Conservation (phyloP, 345 rosid species). For the Hibiscus mutabilis region DNA sequence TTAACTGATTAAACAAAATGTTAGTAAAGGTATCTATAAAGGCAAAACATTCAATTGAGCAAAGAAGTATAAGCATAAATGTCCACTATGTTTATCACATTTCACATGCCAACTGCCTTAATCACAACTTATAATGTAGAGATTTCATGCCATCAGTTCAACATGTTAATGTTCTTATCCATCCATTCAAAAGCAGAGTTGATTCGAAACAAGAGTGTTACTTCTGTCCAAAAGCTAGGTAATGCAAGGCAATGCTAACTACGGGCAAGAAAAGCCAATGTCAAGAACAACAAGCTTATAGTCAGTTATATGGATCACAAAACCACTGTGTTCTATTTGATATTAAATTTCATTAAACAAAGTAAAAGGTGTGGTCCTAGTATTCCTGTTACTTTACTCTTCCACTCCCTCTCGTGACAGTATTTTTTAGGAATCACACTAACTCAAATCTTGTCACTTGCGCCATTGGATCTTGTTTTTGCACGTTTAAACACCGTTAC, state of each 20-base stretch:
- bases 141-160: not conserved
- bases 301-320: not conserved
- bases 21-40: conserved; percentile 12
- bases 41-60: not conserved
- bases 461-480: not conserved
- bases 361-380: not conserved
- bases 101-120: not conserved
- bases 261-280: not conserved
- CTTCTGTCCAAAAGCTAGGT: not conserved
- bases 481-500: not conserved
- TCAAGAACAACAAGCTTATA: not conserved
- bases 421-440: not conserved
- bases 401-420: not conserved
- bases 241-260: not conserved
- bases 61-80: not conserved
- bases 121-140: not conserved
- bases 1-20: conserved; percentile 43
- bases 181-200: not conserved
- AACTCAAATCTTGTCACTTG: not conserved
- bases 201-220: not conserved
- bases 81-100: not conserved
- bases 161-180: not conserved
- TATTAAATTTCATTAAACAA: not conserved
- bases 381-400: not conserved
- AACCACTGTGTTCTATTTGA: not conserved